These are phyloP conservation scores for Bruguiera gymnorhiza DNA, from an alignment of 345 rosid genomes.

Conservation along the genomic window DNA sequence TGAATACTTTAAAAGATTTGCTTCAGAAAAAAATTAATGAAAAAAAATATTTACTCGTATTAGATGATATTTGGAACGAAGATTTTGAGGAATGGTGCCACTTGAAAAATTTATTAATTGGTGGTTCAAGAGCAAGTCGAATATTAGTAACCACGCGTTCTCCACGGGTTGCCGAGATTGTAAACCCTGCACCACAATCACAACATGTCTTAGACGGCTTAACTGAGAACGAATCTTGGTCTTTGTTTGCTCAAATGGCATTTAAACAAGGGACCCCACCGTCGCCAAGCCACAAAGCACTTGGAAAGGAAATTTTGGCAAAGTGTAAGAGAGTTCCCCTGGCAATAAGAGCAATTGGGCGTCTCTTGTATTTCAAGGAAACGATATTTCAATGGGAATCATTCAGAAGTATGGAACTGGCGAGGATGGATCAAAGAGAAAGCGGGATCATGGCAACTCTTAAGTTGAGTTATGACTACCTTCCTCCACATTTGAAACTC, in stretches of 20 bases:
- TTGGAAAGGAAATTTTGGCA: conserved; percentile 12
- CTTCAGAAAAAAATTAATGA: too few relatives aligned
- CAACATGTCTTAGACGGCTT: not conserved
- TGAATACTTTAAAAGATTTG: too few relatives aligned
- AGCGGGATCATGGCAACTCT: conserved; percentile 11
- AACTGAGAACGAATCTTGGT: conserved; percentile 13
- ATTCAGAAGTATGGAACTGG: not conserved
- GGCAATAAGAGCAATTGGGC: conserved; percentile 12
- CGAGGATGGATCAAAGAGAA: not conserved
- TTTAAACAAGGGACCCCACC: not conserved
- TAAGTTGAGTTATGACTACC: conserved; percentile 25
- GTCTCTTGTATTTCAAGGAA: conserved; percentile 8
- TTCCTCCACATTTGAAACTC: conserved; percentile 26
- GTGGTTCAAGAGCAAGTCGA: not conserved
- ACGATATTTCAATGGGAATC: conserved; percentile 16
- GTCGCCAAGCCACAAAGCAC: not conserved
- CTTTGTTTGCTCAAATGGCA: conserved; percentile 13
- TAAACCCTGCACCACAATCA: not conserved
- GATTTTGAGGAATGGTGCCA: not conserved
- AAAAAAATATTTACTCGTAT: too few relatives aligned
- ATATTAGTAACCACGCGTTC: conserved; percentile 18
- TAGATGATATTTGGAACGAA: too few relatives aligned
- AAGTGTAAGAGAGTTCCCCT: conserved; percentile 18
- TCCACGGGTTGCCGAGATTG: conserved; percentile 15
- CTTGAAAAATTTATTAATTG: conserved; percentile 1